Evolutionary conservation across 352 stramenopile species (phyloP), one percentile per base, ranked within the genome.

Genomic region (Blastocystis sp.): DNA sequence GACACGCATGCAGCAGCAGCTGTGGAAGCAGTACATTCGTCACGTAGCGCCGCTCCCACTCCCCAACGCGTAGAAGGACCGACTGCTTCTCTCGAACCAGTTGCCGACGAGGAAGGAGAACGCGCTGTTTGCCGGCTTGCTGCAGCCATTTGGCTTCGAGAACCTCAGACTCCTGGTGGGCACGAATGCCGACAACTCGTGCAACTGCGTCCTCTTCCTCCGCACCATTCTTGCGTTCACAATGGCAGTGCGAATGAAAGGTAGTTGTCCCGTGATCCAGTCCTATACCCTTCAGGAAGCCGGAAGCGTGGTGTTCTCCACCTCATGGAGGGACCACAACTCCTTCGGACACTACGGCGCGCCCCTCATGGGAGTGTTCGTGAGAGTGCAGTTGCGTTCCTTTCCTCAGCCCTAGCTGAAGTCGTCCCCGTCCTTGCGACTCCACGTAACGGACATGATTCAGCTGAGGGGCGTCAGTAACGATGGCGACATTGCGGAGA

Each of bases 311-410:
- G 41, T 81, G 24, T 81, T 81, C 31, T 81, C 71, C 50, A 67
- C 71, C 37, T 13, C 71, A 29, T 81, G 45, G 35, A 29, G 31
- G 12, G 71, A 81, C 45, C 19, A 65, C 50, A 81, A 81, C 33
- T 65, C 71, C 26, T 81, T 81, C 45, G 71, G 71, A 50, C 71
- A 81, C 55, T 59, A n/a, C 45, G 71, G 71, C 62, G 71, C 35
- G 6, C 71, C 71, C 12, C 71, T 81, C 10, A 81, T 81, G 71
- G 71, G 71, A 4, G 45, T 63, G 21, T 63, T 24, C 26, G 51
- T 60, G 13, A n/a, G 12, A 24, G 63, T 74, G 35, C 16, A 6
- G 37, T 10, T 55, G 3, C 6, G 31, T 26, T 9, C 12, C 6
- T 6, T 13, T 31, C 9, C 19, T 74, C 6, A 41, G 9, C 12